Conservation (phyloP, 495 filamentous ascomycete species). For the Parathielavia hyrcaniae region DNA sequence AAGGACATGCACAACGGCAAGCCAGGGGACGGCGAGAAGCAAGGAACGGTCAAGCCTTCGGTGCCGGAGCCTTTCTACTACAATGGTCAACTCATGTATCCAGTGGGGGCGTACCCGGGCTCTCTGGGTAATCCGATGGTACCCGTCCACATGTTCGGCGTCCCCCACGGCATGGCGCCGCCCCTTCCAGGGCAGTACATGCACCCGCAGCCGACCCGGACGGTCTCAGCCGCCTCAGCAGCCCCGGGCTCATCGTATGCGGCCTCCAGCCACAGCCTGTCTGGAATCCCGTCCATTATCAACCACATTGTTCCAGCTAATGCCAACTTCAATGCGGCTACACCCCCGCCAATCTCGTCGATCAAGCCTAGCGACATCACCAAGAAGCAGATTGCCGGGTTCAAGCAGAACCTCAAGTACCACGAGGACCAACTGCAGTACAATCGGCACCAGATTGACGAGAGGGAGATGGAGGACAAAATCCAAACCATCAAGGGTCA, state of each 20-base stretch:
- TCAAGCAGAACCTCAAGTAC: conserved; percentile 43
- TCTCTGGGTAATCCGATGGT: conserved; percentile 20
- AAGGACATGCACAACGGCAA: conserved; percentile 30
- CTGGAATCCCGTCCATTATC: conserved; percentile 9
- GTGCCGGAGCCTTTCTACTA: conserved; percentile 44
- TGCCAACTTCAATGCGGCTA: conserved; percentile 25
- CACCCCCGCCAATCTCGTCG: conserved; percentile 37
- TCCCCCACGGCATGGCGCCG: conserved; percentile 19
- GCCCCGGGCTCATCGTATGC: conserved; percentile 16
- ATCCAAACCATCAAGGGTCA: conserved; percentile 30
- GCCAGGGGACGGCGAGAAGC: conserved; percentile 29
- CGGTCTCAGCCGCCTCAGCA: conserved; percentile 11
- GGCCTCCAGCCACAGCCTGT: conserved; percentile 6
- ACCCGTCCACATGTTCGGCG: conserved; percentile 23
- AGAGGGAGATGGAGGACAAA: conserved; percentile 33
- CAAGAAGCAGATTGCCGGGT: conserved; percentile 40
- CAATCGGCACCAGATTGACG: conserved; percentile 48
- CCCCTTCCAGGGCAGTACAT: conserved; percentile 20
- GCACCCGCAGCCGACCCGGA: conserved; percentile 19
- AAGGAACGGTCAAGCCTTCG: conserved; percentile 37
- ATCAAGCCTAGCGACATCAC: conserved; percentile 46
- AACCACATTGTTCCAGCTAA: conserved; percentile 18
- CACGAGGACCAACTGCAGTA: conserved; percentile 44
- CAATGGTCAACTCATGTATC: conserved; percentile 47
- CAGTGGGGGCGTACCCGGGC: conserved; percentile 26